phyloP scores from a whole-genome alignment of 2,329 filamentous ascomycete genomes.

The Raffaelea ambrosiae region DNA sequence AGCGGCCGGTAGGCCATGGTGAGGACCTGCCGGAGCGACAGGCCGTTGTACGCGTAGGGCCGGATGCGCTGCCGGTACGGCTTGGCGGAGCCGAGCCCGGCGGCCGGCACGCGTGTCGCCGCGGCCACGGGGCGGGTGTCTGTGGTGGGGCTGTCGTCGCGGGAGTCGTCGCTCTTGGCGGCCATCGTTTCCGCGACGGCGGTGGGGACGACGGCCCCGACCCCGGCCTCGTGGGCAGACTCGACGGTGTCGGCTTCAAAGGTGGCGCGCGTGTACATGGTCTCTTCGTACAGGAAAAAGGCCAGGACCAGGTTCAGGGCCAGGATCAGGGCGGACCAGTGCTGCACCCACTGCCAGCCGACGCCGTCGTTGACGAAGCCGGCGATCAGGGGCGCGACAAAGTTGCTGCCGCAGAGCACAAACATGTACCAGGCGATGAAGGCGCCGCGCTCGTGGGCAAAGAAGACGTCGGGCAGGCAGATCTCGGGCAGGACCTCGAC shows the following conservation, averaged over 20 bases:
- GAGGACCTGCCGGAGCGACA: background rate
- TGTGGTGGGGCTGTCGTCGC: background rate
- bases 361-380: conserved; percentile 39
- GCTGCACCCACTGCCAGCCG: conserved; percentile 37
- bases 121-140: background rate
- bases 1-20: conserved; percentile 3
- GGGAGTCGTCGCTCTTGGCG: background rate
- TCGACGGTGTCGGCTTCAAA: conserved; percentile 21
- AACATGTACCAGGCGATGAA: conserved; percentile 23
- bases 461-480: conserved; percentile 23
- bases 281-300: conserved; percentile 54
- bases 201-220: background rate
- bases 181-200: background rate
- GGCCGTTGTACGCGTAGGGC: conserved; percentile 6
- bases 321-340: conserved; percentile 35
- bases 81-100: too few relatives aligned
- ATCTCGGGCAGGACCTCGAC: conserved; percentile 33
- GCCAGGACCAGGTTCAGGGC: conserved; percentile 39
- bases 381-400: conserved; percentile 22
- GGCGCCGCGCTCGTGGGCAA: conserved; percentile 23
- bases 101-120: too few relatives aligned
- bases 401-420: conserved; percentile 21
- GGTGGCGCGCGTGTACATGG: conserved; percentile 38
- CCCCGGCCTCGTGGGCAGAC: conserved; percentile 1
- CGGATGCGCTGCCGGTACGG: conserved; percentile 1